Evolutionary conservation across 192 early-diverging fungal species (phyloP), one percentile per base, ranked within the genome.

Genomic region (Gryganskiella cystojenkinii): DNA sequence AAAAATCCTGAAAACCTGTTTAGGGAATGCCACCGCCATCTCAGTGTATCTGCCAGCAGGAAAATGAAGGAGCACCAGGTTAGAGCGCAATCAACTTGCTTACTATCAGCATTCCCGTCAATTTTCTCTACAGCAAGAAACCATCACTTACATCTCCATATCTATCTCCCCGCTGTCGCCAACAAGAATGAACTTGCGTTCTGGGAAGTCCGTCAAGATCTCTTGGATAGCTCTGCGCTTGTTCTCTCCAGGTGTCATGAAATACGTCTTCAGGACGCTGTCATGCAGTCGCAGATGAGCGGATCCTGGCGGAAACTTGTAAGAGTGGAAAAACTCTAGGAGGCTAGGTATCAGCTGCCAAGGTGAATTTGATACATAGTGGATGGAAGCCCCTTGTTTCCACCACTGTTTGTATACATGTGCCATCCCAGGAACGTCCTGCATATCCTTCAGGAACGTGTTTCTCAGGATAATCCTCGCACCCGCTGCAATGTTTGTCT

Each of bases 161-260:
- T 97, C 95, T 44, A 89, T 85, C 80, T 97, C 93, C 33, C 95
- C 94, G 49, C 87, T 87, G 66, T 97, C 95, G 19, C 95, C 95
- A 3, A 97, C 88, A 20, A 97, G 81, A 42, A 97, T 88, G 78
- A 91, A 97, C 63, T 85, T 86, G 33, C 93, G 86, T 20, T 86
- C 44, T 27, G 93, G 93, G 56, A 94, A 95, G 60, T 88, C 89
- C 43, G 80, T 53, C 35, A 90, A 19, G 11, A 87, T 81, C 31
- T 50, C 34, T 9, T 74, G 70, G 40, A 90, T 91, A 2, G 82
- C 79, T 24, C 85, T 83, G 14, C 82, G 72, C 66, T 92, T 91
- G 34, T 70, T 68, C 22, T 75, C 60, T 4, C 80, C 83, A 3
- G 81, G 79, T 31, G 82, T 82, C 34, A 88, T 89, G 40, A 89